phyloP scores from a whole-genome alignment of 2,329 filamentous ascomycete genomes.

The Fonsecaea multimorphosa region DNA sequence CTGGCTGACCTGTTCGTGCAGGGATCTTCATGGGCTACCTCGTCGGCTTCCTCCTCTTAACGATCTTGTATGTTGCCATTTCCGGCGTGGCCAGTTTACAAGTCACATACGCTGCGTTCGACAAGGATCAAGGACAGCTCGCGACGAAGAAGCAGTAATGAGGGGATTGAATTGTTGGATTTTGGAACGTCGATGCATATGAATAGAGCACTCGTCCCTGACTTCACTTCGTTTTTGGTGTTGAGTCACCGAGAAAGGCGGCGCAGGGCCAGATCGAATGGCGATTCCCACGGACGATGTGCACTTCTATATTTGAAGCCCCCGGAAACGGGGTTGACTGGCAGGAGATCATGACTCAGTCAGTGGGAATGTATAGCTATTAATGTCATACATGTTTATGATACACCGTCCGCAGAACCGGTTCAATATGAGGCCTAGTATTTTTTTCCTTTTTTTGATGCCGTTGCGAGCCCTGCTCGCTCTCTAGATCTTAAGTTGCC shows the following conservation, averaged over 20 bases:
- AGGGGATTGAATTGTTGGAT: conserved; percentile 5
- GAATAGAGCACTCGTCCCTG: not conserved
- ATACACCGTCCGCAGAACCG: not conserved
- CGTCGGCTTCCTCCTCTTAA: conserved; percentile 71
- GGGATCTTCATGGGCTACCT: conserved; percentile 88
- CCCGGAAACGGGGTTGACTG: not conserved
- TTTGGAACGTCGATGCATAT: not conserved
- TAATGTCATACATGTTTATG: conserved; percentile 1
- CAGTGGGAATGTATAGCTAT: conserved; percentile 2
- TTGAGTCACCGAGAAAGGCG: not conserved
- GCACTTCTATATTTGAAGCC: not conserved
- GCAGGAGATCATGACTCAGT: not conserved
- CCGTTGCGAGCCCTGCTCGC: too few species aligned
- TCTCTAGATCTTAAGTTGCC: not conserved
- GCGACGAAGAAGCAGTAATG: conserved; percentile 39
- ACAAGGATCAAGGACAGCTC: conserved; percentile 89
- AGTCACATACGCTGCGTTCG: conserved; percentile 92
- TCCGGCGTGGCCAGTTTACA: conserved; percentile 78
- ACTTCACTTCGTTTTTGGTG: not conserved
- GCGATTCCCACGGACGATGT: not conserved
- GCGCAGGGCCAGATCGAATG: not conserved
- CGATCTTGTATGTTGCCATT: conserved; percentile 80
- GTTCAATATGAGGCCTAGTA: not conserved
- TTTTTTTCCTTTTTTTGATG: too few species aligned
- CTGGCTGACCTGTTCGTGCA: conserved; percentile 45